Conservation (phyloP, 2,329 filamentous ascomycete genomes). For the Calonectria hawksworthii region DNA sequence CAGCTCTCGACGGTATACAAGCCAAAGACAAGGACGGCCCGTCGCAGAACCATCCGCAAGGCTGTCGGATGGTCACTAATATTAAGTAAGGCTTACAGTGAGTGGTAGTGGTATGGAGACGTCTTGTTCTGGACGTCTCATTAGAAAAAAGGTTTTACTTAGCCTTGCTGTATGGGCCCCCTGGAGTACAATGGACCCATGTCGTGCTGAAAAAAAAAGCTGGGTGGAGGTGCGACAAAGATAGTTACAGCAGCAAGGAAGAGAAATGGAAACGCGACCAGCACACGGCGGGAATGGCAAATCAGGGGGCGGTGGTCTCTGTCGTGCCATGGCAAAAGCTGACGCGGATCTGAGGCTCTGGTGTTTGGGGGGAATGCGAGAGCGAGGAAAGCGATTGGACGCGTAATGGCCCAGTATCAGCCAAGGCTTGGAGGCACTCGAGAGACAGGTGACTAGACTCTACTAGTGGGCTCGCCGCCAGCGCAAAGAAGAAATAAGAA, state of each 20-base stretch:
- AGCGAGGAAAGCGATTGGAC: constrained; percentile 15
- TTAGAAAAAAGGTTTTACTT: constrained; percentile 6
- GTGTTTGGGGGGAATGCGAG: constrained; percentile 9
- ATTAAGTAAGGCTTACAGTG: background rate
- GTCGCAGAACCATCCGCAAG: background rate
- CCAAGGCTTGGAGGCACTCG: background rate
- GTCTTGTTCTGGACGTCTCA: constrained; percentile 4
- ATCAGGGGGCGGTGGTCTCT: background rate
- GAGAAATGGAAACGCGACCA: background rate
- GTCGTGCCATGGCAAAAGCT: background rate
- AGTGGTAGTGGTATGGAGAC: constrained; percentile 6
- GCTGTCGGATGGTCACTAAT: background rate
- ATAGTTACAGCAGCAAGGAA: background rate
- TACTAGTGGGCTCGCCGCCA: constrained; percentile 4
- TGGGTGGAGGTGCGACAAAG: background rate
- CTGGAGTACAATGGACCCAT: background rate
- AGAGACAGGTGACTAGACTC: background rate
- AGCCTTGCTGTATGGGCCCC: constrained; percentile 4
- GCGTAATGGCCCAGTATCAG: background rate
- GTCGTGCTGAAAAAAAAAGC: background rate
- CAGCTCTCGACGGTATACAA: background rate
- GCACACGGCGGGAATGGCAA: background rate
- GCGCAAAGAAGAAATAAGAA: background rate
- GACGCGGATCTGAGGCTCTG: constrained; percentile 7
- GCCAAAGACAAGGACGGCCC: background rate